Base-by-base conservation (phyloP, 805 yeast species). In the Hanseniaspora meyeri region DNA sequence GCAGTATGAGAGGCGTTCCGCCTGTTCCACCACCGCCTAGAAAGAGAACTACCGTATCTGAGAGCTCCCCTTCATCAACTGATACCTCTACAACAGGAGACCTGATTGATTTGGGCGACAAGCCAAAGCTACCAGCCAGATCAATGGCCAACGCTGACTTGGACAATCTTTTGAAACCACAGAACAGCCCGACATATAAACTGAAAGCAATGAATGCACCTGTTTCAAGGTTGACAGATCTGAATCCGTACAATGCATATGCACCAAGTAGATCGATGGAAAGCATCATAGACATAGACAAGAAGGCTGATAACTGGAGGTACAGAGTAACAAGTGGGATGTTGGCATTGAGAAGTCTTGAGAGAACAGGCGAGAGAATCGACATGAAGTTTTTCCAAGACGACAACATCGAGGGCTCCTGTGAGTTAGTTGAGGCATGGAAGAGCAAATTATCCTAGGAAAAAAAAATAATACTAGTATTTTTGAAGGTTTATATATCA, bases 271-370 rank as follows among this genome's bases (percentile, higher is more conserved):
- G 29, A 14, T 45, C 46, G 11, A 9, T 46, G 16, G 51, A 38
- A 14, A 19, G 57, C 62, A 2, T 64, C 8, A 16, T 39, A 8
- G 47, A 60, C 20, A 64, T 70, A 16, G 86, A 81, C 60, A 78
- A 74, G 57, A 75, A 72, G 47, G 74, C 74, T 27, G 82, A 78
- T 20, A 61, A 70, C 19, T 83, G 90, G 90, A 75, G 74, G 55
- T 69, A 70, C 36, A 72, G 87, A 46, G 71, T 80, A 1, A 60
- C 67, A n/a, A 65, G 68, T 4, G 76, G 80, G 11, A 65, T 68
- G 2, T 43, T 53, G 16, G 62, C 63, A 51, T 55, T 69, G 42
- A 49, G 45, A 36, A 49, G 31, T 29, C 31, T 50, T 20, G 29
- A 45, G 11, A 37, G 47, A 49, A 61, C 60, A 2, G 59, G 60